These are phyloP conservation scores for Exophiala alcalophila DNA, from an alignment of 2,329 filamentous ascomycete species.

Conservation along the genomic window DNA sequence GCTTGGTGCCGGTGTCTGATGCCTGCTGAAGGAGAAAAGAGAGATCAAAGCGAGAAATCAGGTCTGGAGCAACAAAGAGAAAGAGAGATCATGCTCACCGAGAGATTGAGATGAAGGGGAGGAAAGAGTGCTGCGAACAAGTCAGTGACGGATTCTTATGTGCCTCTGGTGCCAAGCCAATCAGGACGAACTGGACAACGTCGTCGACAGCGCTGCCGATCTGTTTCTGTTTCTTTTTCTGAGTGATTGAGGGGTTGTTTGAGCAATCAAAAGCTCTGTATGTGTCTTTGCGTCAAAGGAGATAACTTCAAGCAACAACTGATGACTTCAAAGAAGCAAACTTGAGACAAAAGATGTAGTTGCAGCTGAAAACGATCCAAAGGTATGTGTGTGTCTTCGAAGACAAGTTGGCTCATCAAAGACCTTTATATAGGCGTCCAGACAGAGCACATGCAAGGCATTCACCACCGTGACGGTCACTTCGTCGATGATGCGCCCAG, in stretches of 20 bases:
- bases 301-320: background rate
- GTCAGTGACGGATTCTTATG: slow-evolving; percentile 10
- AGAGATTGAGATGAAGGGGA: background rate
- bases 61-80: background rate
- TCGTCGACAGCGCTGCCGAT: background rate
- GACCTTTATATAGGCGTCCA: too few species aligned
- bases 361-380: background rate
- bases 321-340: slow-evolving; percentile 1
- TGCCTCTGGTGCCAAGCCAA: slow-evolving; percentile 9
- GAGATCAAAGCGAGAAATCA: background rate
- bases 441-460: too few species aligned
- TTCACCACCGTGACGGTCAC: too few species aligned
- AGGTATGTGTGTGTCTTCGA: too few species aligned
- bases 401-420: too few species aligned
- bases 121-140: slow-evolving; percentile 4
- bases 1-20: background rate
- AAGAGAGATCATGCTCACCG: background rate
- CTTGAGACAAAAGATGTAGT: background rate
- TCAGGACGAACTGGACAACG: slow-evolving; percentile 9
- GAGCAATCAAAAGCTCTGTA: background rate
- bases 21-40: background rate
- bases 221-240: background rate
- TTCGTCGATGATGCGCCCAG: too few species aligned
- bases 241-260: background rate
- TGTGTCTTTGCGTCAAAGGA: background rate